Conservation (phyloP, 2,329 filamentous ascomycete genomes). For the Hypoxylon sp. region DNA sequence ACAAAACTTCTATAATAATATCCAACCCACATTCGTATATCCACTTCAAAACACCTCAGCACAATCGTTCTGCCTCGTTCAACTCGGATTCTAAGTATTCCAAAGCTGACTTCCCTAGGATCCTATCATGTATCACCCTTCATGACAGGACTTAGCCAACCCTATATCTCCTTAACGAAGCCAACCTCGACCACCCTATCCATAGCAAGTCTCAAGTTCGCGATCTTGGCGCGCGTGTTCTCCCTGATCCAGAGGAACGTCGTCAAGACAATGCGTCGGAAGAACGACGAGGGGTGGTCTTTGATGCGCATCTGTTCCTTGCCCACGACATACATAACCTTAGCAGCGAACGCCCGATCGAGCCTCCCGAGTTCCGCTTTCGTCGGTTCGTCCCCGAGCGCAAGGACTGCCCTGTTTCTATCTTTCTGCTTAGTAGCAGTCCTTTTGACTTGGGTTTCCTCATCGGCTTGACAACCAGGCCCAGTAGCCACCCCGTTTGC, state of each 20-base stretch:
- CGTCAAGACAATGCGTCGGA: slow-evolving; percentile 64
- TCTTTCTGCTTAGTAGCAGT: slow-evolving; percentile 1
- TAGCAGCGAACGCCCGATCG: slow-evolving; percentile 61
- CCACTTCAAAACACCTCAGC: background rate
- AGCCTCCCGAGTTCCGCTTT: slow-evolving; percentile 61
- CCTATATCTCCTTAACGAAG: slow-evolving; percentile 74
- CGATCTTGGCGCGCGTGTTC: slow-evolving; percentile 76
- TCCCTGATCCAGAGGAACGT: slow-evolving; percentile 76
- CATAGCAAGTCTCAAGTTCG: slow-evolving; percentile 71
- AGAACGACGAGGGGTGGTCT: slow-evolving; percentile 56
- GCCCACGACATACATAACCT: slow-evolving; percentile 71
- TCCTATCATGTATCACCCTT: background rate
- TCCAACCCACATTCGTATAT: background rate
- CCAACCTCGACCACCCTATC: slow-evolving; percentile 78
- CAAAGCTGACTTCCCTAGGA: background rate
- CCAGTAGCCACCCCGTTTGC: slow-evolving; percentile 1
- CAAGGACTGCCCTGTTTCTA: slow-evolving; percentile 22
- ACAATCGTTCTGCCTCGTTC: background rate
- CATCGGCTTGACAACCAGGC: background rate
- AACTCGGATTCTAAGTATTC: background rate
- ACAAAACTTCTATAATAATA: slow-evolving; percentile 28
- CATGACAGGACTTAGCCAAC: background rate
- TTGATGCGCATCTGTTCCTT: slow-evolving; percentile 73
- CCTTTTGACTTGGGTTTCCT: slow-evolving; percentile 8
- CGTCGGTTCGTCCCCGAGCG: slow-evolving; percentile 49